A percentile compares a stretch with the other conserved stretches of the same genome.
Evolutionary conservation across 805 yeast genomes (phyloP).

Genomic region (Metschnikowia santaceciliae): DNA sequence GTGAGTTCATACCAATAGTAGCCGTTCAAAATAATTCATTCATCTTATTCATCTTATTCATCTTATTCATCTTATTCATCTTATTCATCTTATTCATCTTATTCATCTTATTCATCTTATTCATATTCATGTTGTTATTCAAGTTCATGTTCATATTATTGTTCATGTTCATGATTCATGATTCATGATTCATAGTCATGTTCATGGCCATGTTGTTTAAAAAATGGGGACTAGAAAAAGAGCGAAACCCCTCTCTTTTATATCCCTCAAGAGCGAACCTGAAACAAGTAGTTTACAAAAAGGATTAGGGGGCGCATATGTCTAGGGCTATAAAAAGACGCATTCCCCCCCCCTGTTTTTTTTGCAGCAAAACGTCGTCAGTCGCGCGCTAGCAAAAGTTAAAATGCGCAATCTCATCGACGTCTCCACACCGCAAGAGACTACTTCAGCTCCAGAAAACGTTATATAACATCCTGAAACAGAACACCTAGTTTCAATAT

Average conservation of each 20-base stretch:
- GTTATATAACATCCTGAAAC: not conserved
- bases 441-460: not conserved
- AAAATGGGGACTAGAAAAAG: too few species aligned
- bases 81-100: too few species aligned
- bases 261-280: not conserved
- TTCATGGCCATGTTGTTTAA: not conserved
- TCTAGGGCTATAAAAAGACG: not conserved
- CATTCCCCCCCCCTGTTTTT: not conserved
- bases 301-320: not conserved
- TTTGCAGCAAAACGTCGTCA: not conserved
- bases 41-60: too few species aligned
- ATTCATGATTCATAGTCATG: too few species aligned
- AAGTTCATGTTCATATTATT: too few species aligned
- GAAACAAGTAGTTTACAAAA: not conserved
- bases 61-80: too few species aligned
- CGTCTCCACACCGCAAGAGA: not conserved
- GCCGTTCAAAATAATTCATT: too few species aligned
- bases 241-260: not conserved
- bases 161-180: too few species aligned
- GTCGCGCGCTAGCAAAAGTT: constrained; percentile 1
- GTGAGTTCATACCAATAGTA: too few species aligned
- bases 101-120: too few species aligned
- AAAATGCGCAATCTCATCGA: constrained; percentile 1
- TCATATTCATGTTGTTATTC: too few species aligned
- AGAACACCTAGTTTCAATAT: not conserved